Base-by-base conservation (phyloP, 192 early-diverging fungal species). In the Gigaspora rosea region DNA sequence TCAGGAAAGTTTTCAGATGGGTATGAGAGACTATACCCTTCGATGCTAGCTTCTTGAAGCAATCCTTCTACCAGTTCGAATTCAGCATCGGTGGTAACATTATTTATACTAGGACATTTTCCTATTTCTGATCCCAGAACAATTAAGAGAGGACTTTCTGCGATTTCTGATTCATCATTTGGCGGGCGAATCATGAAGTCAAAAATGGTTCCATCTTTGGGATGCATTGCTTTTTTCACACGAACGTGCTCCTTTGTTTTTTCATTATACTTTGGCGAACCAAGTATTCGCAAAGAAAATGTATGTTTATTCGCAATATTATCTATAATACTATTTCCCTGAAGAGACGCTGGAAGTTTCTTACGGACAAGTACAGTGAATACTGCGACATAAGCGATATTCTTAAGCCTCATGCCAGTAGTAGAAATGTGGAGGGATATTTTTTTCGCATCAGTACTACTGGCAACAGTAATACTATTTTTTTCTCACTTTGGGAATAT, bases 1-100 rank as follows among this genome's bases (percentile, higher is more conserved):
- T 41, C 41, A 6, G 48, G 16, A 49, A 35, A 50, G 35, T 11
- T 13, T 9, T 35, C 6, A 9, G 22, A 63, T 27, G 67, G 67
- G 41, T 48, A 69, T 69, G 32, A 69, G 46, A 69, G n/a, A 69
- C 8, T 33, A 69, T 27, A 69, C 13, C 67, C 67, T 69, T 69
- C 47, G 13, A 69, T 69, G 15, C 36, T 11, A 36, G 2, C 18
- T 50, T 27, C 16, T 48, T 22, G 3, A 15, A 69, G 41, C 46
- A 69, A 6, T 69, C 2, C 2, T 49, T 69, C 67, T 16, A 69
- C 32, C 5, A 41, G 50, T 15, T 69, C 47, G 11, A 69, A 16
- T 69, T 69, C 67, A 12, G 47, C 48, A 4, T 33, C 5, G 46
- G 33, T 70, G 41, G 47, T 41, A 0, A 6, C 2, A 41, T 7